Conservation (phyloP, 2,329 filamentous ascomycete genomes). For the Xenoacremonium recifei region DNA sequence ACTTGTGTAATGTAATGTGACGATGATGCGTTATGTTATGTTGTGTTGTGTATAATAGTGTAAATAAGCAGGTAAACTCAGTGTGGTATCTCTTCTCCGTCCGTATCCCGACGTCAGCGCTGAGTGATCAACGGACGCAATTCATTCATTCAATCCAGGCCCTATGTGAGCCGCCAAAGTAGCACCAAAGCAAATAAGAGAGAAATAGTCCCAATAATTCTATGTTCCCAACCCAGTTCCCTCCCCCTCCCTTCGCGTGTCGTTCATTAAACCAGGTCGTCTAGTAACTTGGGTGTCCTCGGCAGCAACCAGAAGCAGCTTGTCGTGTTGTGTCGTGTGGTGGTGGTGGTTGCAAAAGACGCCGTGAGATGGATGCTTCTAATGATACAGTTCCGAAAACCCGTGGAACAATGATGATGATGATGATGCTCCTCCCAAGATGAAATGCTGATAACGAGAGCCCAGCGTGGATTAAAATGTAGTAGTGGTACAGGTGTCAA, state of each 20-base stretch:
- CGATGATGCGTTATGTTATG: too few species aligned
- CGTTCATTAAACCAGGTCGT: conserved; percentile 29
- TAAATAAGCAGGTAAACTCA: too few species aligned
- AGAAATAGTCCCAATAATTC: conserved; percentile 22
- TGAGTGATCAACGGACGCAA: conserved; percentile 26
- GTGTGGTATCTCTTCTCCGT: conserved; percentile 26
- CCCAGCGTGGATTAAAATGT: conserved; percentile 24
- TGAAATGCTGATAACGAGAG: conserved; percentile 1
- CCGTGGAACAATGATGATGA: conserved; percentile 18
- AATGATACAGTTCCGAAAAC: conserved; percentile 27
- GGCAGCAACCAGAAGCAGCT: too few species aligned
- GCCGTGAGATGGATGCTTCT: conserved; percentile 26
- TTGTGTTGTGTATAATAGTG: too few species aligned
- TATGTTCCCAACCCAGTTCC: conserved; percentile 28
- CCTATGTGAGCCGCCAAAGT: too few species aligned
- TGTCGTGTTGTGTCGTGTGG: too few species aligned
- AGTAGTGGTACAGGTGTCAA: conserved; percentile 19
- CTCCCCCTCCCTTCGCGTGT: too few species aligned
- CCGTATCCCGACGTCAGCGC: conserved; percentile 25
- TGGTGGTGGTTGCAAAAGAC: conserved; percentile 20
- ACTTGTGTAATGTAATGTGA: too few species aligned
- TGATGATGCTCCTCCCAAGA: conserved; percentile 11
- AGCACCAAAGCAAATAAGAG: conserved; percentile 12
- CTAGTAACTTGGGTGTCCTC: too few species aligned
- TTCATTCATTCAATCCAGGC: conserved; percentile 20